phyloP scores from a whole-genome alignment of 805 yeast genomes.

The Candida sithepensis region DNA sequence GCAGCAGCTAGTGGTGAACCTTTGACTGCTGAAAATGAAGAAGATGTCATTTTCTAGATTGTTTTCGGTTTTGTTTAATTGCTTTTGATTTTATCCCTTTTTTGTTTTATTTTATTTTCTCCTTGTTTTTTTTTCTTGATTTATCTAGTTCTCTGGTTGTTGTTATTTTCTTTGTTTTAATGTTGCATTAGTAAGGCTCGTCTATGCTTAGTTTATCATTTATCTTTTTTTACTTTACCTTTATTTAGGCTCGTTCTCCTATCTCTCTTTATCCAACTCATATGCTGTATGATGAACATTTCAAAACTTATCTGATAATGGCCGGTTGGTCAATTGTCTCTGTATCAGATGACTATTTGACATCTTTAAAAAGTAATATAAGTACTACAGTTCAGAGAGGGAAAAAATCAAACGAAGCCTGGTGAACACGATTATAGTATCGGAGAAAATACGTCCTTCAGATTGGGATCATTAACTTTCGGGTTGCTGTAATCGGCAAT shows the following conservation, averaged over 20 bases:
- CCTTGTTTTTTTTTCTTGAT: not conserved
- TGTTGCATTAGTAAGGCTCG: not conserved
- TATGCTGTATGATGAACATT: not conserved
- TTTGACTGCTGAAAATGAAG: conserved; percentile 33
- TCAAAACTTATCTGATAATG: no score
- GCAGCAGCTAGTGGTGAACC: conserved; percentile 15
- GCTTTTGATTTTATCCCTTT: not conserved
- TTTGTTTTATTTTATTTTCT: not conserved
- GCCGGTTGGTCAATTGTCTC: no score
- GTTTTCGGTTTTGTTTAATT: not conserved
- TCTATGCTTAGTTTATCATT: not conserved
- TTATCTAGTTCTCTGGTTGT: no score
- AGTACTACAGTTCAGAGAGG: no score
- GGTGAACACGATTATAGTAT: no score
- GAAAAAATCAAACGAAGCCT: no score
- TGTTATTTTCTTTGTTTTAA: not conserved
- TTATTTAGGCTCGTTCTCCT: not conserved
- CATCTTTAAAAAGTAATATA: no score
- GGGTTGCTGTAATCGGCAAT: no score
- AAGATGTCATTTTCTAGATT: conserved; percentile 35
- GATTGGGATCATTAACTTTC: no score
- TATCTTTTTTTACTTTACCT: not conserved
- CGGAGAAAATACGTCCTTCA: no score
- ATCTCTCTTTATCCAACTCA: not conserved
- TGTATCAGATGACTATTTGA: no score